Percentiles rank a stretch among this genome's conserved stretches.
These are phyloP conservation scores for Croton laevigatus DNA, from an alignment of 441 rosid species.

Conservation along the genomic window DNA sequence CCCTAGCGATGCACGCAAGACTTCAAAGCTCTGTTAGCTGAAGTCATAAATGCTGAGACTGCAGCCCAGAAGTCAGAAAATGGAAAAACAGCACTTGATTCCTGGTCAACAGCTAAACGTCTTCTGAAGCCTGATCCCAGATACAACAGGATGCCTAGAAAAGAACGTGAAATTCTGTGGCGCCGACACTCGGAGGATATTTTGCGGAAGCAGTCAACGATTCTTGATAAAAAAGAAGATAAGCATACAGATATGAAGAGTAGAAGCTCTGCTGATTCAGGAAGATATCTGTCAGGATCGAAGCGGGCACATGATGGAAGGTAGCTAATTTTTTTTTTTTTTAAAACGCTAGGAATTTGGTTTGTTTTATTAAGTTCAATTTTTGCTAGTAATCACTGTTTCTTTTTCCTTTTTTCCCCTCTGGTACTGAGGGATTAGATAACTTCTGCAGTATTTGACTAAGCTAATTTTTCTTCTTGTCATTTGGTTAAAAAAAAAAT, in stretches of 20 bases:
- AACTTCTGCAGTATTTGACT: no score
- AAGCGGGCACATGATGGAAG: constrained; percentile 39
- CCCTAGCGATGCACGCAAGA: constrained; percentile 64
- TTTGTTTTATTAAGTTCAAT: background rate
- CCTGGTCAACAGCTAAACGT: constrained; percentile 94
- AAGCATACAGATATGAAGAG: constrained; percentile 45
- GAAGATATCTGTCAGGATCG: constrained; percentile 36
- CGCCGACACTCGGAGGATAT: constrained; percentile 68
- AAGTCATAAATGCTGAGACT: constrained; percentile 70
- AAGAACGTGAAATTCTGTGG: constrained; percentile 83
- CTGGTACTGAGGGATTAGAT: no score
- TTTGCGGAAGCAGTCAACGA: constrained; percentile 52
- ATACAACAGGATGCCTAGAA: constrained; percentile 83
- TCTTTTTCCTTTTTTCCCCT: no score
- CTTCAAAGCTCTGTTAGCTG: constrained; percentile 66
- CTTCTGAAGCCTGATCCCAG: constrained; percentile 71
- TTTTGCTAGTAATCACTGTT: no score
- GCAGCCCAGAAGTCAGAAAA: constrained; percentile 68
- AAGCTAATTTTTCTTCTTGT: no score
- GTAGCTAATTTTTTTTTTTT: constrained; percentile 4
- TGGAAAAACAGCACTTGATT: constrained; percentile 73
- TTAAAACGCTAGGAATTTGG: constrained; percentile 4
- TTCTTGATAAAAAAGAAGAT: constrained; percentile 45
- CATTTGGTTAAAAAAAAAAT: no score
- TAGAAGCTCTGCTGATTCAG: constrained; percentile 43